phyloP scores from a whole-genome alignment of 768 basidiomycete species.

The Suillus weaverae region DNA sequence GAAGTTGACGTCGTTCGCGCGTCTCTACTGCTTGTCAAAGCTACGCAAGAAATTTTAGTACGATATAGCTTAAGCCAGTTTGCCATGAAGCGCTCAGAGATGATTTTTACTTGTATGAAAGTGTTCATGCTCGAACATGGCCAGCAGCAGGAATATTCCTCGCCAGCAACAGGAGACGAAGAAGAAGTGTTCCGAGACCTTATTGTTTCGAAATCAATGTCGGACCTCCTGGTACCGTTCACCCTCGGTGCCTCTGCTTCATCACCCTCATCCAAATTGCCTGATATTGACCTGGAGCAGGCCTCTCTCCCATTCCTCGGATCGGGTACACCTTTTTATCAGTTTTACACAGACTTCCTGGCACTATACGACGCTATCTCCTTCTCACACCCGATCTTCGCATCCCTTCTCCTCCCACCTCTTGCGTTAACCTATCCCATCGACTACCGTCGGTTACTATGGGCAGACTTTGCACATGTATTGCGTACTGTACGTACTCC shows the following conservation, averaged over 20 bases:
- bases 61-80: constrained; percentile 43
- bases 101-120: constrained; percentile 83
- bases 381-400: constrained; percentile 78
- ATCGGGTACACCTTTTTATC: constrained; percentile 77
- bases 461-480: constrained; percentile 72
- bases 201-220: constrained; percentile 59
- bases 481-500: constrained; percentile 58
- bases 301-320: constrained; percentile 64
- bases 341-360: constrained; percentile 90
- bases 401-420: constrained; percentile 72
- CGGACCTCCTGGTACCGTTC: constrained; percentile 57
- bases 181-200: constrained; percentile 83
- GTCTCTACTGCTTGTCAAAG: constrained; percentile 59
- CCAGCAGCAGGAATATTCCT: constrained; percentile 32
- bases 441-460: constrained; percentile 84
- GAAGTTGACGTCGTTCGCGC: constrained; percentile 78
- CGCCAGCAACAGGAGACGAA: constrained; percentile 24
- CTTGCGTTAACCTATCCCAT: constrained; percentile 71
- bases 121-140: constrained; percentile 96
- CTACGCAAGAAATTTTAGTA: constrained; percentile 46
- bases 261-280: not conserved
- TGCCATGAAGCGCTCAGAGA: constrained; percentile 21
- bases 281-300: constrained; percentile 43
- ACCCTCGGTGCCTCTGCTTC: constrained; percentile 27
- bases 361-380: constrained; percentile 90